phyloP scores from a whole-genome alignment of 305 asterid species.

The Rubia occidens region DNA sequence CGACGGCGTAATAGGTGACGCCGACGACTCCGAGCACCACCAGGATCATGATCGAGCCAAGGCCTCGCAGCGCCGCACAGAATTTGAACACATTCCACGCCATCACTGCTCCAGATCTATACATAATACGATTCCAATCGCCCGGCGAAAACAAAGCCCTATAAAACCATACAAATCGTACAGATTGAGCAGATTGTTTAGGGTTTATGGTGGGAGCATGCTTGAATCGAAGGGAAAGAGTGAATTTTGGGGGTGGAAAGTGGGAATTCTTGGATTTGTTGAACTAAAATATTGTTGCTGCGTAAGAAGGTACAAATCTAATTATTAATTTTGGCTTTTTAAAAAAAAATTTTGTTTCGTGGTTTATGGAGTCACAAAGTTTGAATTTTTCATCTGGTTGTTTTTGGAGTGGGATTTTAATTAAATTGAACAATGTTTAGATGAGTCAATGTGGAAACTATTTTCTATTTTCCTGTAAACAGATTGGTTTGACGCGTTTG shows the following conservation, averaged over 20 bases:
- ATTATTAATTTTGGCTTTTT: neutral
- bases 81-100: conserved; percentile 98
- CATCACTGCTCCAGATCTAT: conserved; percentile 97
- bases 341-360: neutral
- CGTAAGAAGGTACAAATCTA: neutral
- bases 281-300: neutral
- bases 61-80: conserved; percentile 83
- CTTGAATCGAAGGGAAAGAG: neutral
- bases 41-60: conserved; percentile 94
- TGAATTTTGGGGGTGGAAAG: neutral
- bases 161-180: neutral
- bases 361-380: neutral
- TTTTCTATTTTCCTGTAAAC: neutral
- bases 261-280: neutral
- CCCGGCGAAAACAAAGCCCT: neutral
- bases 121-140: conserved; percentile 33
- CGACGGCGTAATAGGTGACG: conserved; percentile 85
- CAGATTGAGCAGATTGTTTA: neutral
- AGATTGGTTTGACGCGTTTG: conserved; percentile 4
- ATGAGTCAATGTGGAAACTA: neutral
- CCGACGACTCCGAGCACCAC: conserved; percentile 90
- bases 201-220: conserved; percentile 7
- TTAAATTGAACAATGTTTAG: neutral
- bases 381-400: neutral
- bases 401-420: neutral